These are phyloP conservation scores for Aspergillus carbonarius DNA, from an alignment of 2,329 filamentous ascomycete species.

Conservation along the genomic window DNA sequence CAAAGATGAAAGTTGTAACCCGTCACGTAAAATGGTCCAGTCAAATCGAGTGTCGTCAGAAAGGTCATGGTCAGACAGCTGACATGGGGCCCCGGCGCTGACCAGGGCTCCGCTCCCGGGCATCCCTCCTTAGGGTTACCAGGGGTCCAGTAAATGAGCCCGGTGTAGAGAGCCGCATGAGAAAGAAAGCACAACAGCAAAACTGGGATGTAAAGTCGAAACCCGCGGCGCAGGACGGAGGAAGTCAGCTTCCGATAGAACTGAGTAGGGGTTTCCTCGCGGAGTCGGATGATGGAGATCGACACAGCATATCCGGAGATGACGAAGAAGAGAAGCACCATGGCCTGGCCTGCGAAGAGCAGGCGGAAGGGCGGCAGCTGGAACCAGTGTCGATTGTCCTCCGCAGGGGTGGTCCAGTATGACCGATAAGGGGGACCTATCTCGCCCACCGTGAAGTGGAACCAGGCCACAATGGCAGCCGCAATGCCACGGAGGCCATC, in stretches of 20 bases:
- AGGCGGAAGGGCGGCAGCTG: constrained; percentile 44
- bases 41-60: not conserved
- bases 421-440: constrained; percentile 20
- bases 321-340: constrained; percentile 57
- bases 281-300: constrained; percentile 45
- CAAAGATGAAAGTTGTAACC: not conserved
- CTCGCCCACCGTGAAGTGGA: constrained; percentile 26
- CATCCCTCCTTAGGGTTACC: not conserved
- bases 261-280: constrained; percentile 6
- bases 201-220: constrained; percentile 34
- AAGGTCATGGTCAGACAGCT: not conserved
- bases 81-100: not conserved
- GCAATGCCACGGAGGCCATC: constrained; percentile 30
- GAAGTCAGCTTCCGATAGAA: constrained; percentile 18
- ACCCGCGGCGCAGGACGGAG: constrained; percentile 28
- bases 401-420: constrained; percentile 21
- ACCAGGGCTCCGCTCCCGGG: not conserved
- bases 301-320: constrained; percentile 60
- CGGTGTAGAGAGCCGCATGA: constrained; percentile 1
- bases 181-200: constrained; percentile 23
- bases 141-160: not conserved
- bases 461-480: constrained; percentile 25
- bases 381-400: constrained; percentile 17
- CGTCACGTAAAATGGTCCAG: not conserved
- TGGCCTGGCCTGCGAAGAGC: constrained; percentile 37